These are phyloP conservation scores for Medicago lupulina DNA, from an alignment of 306 rosid species.

Conservation along the genomic window DNA sequence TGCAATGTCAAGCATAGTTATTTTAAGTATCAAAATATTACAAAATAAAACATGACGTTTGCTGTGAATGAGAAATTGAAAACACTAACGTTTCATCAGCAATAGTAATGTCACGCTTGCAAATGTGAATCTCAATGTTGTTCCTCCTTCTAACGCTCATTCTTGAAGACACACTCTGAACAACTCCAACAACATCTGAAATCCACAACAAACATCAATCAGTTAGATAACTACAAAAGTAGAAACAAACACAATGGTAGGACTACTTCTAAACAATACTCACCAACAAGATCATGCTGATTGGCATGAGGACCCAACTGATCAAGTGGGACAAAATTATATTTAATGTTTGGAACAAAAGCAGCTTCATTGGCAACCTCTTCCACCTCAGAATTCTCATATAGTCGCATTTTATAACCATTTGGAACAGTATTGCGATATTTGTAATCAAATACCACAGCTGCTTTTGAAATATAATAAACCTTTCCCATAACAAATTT, in stretches of 20 bases:
- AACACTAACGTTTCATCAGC: constrained; percentile 82
- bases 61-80: not conserved
- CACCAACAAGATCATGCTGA: constrained; percentile 77
- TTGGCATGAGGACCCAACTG: constrained; percentile 84
- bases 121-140: constrained; percentile 65
- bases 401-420: constrained; percentile 89
- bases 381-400: constrained; percentile 92
- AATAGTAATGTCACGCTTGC: constrained; percentile 95
- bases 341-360: constrained; percentile 80
- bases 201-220: not conserved
- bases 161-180: constrained; percentile 80
- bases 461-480: constrained; percentile 83
- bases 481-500: constrained; percentile 87
- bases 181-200: constrained; percentile 88
- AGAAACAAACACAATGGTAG: not conserved
- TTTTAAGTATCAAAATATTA: not conserved
- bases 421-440: constrained; percentile 86
- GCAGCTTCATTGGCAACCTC: constrained; percentile 70
- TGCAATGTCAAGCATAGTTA: constrained; percentile 43
- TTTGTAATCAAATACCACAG: constrained; percentile 82
- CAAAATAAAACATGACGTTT: not conserved
- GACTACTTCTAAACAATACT: constrained; percentile 34
- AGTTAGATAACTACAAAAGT: not conserved
- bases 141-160: constrained; percentile 87
- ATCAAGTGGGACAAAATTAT: constrained; percentile 78